Percentiles rank a stretch among this genome's conserved stretches.
phyloP scores from a whole-genome alignment of 192 early-diverging fungal genomes.

The Podila horticola region DNA sequence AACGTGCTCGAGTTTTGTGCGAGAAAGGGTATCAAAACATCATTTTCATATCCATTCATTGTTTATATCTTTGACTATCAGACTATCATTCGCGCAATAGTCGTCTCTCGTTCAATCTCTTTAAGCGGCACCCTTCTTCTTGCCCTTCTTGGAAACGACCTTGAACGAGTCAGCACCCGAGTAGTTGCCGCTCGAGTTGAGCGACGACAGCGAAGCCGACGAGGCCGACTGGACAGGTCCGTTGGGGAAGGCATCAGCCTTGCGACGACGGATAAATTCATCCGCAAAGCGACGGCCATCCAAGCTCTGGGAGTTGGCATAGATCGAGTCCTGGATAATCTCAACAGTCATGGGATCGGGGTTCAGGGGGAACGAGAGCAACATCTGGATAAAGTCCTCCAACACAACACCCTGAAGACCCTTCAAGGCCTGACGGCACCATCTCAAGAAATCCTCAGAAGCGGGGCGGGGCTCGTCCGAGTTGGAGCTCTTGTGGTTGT shows the following conservation, averaged over 20 bases:
- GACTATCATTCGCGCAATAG: too few relatives aligned
- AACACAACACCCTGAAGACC: constrained; percentile 62
- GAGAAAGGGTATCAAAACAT: too few relatives aligned
- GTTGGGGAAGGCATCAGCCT: constrained; percentile 66
- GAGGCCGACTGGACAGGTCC: neutral
- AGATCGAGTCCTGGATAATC: constrained; percentile 80
- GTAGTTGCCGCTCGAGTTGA: neutral
- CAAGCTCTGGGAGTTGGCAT: constrained; percentile 77
- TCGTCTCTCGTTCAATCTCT: too few relatives aligned
- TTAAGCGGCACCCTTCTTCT: constrained; percentile 40
- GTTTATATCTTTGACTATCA: too few relatives aligned
- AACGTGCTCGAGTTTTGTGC: too few relatives aligned
- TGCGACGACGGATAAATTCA: constrained; percentile 81
- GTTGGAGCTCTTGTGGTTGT: constrained; percentile 4
- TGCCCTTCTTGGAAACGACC: constrained; percentile 58
- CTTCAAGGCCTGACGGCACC: constrained; percentile 74
- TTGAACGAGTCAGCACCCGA: constrained; percentile 43
- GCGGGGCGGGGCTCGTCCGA: constrained; percentile 53
- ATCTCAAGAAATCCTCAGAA: constrained; percentile 77
- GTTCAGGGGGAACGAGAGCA: constrained; percentile 79
- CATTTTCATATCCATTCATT: too few relatives aligned
- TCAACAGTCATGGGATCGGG: constrained; percentile 70
- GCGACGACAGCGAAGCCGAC: constrained; percentile 15
- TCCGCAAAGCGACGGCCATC: constrained; percentile 82
- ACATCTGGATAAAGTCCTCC: constrained; percentile 81